These are phyloP conservation scores for Coniochaeta sp. DNA, from an alignment of 2,329 filamentous ascomycete genomes.

Conservation along the genomic window DNA sequence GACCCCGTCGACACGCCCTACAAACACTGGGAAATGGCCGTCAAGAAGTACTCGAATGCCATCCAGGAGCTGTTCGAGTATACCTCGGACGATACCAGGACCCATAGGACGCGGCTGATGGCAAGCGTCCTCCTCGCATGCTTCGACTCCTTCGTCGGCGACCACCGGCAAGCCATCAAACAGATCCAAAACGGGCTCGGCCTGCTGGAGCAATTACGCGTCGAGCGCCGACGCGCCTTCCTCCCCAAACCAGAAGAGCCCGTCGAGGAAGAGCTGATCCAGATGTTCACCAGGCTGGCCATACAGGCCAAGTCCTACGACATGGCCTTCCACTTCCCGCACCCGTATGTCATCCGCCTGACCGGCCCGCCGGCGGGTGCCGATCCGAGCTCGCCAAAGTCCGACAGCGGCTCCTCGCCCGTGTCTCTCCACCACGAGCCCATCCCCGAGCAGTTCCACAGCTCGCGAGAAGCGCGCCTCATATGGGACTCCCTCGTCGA, in stretches of 20 bases:
- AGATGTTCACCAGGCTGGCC: constrained; percentile 56
- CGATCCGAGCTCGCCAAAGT: constrained; percentile 31
- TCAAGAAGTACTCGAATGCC: constrained; percentile 52
- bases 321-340: constrained; percentile 60
- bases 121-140: constrained; percentile 59
- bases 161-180: constrained; percentile 52
- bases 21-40: constrained; percentile 52
- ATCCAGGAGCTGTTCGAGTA: constrained; percentile 41
- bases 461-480: constrained; percentile 45
- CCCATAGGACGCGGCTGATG: constrained; percentile 52
- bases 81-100: constrained; percentile 31
- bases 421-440: constrained; percentile 27
- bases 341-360: constrained; percentile 51
- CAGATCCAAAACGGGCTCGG: constrained; percentile 54
- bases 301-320: constrained; percentile 63
- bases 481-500: constrained; percentile 51
- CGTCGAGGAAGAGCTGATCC: constrained; percentile 51
- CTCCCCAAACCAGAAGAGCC: constrained; percentile 35
- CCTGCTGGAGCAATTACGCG: constrained; percentile 45
- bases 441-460: constrained; percentile 38
- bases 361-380: constrained; percentile 14
- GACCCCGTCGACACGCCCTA: constrained; percentile 30
- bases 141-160: constrained; percentile 60
- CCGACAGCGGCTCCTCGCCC: constrained; percentile 28
- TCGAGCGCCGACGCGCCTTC: constrained; percentile 32